Evolutionary conservation across 2,329 filamentous ascomycete species (phyloP).

Genomic region (Capronia coronata): DNA sequence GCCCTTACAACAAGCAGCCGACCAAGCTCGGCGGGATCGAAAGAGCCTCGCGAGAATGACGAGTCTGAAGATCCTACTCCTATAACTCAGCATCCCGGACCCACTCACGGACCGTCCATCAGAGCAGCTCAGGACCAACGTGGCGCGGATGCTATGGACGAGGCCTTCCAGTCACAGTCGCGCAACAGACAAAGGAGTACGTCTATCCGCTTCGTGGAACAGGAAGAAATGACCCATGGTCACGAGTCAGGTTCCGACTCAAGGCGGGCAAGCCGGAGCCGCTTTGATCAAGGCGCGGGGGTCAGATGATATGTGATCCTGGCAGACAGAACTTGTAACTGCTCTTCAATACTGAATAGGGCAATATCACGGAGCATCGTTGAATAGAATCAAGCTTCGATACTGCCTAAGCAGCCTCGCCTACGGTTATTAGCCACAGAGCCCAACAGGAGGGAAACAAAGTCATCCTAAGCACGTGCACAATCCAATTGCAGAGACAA

Average conservation of each 20-base stretch:
- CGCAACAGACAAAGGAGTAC: conserved; percentile 10
- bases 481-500: too few species aligned
- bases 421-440: background rate
- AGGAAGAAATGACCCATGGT: background rate
- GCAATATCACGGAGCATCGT: background rate
- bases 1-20: conserved; percentile 15
- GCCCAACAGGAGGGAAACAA: background rate
- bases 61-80: background rate
- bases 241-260: background rate
- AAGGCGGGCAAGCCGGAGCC: conserved; percentile 10
- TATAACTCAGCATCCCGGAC: background rate
- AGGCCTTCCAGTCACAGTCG: background rate
- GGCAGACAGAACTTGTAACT: background rate
- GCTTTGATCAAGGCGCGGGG: conserved; percentile 11
- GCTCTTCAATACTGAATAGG: background rate
- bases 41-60: background rate
- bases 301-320: conserved; percentile 4
- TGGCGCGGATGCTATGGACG: background rate
- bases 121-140: conserved; percentile 8
- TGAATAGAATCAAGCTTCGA: background rate
- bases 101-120: conserved; percentile 6
- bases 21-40: conserved; percentile 10
- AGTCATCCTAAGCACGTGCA: too few species aligned
- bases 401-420: background rate
- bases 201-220: conserved; percentile 18